These are phyloP conservation scores for Theileria luwenshuni DNA, from an alignment of 169 alveolate genomes.

Conservation along the genomic window DNA sequence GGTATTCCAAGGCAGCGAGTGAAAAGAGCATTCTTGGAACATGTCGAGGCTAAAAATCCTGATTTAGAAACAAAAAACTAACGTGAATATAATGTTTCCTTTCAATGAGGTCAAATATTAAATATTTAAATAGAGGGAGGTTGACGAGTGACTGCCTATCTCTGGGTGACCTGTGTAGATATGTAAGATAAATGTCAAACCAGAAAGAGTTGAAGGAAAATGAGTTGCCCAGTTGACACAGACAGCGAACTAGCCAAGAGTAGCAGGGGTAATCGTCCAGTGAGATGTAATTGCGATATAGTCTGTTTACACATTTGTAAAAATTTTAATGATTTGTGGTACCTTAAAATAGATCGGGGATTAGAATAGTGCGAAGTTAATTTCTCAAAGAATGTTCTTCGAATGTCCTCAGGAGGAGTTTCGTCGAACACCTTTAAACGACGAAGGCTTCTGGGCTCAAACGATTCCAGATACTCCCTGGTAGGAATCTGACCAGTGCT, in stretches of 20 bases:
- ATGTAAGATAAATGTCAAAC: conserved; percentile 40
- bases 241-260: conserved; percentile 83
- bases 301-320: conserved; percentile 54
- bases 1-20: conserved; percentile 81
- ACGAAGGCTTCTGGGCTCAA: conserved; percentile 66
- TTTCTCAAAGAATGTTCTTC: conserved; percentile 70
- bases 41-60: conserved; percentile 69
- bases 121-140: conserved; percentile 76
- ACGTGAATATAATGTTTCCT: conserved; percentile 61
- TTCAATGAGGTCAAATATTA: conserved; percentile 80
- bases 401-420: conserved; percentile 78
- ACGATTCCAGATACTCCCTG: conserved; percentile 68
- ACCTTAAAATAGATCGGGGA: conserved; percentile 80
- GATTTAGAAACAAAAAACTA: conserved; percentile 18
- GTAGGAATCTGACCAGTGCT: conserved; percentile 68
- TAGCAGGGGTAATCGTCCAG: conserved; percentile 82
- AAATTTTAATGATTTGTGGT: too few species aligned
- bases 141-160: conserved; percentile 79
- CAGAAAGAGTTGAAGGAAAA: conserved; percentile 87
- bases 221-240: conserved; percentile 83
- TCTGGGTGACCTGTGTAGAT: conserved; percentile 65
- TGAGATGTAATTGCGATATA: conserved; percentile 79
- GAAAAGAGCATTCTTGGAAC: conserved; percentile 83
- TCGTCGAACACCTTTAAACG: conserved; percentile 71
- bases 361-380: conserved; percentile 75